Evolutionary conservation across 1,284 basidiomycete genomes (phyloP), one percentile per base, ranked within the genome.

Genomic region (Malassezia obtusa): DNA sequence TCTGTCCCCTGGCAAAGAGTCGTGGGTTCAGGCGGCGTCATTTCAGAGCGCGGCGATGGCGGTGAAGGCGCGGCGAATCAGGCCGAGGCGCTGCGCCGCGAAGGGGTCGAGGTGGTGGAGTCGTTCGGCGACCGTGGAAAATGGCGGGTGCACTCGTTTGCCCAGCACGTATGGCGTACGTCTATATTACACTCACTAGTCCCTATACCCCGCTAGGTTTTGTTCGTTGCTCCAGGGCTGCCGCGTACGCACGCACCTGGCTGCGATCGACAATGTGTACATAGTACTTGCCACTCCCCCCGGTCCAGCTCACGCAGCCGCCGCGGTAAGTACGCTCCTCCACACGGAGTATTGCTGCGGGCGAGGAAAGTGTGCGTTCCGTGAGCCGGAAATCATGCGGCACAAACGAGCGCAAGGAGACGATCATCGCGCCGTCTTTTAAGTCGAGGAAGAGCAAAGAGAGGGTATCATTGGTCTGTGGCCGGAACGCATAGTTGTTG

Each of bases 371-470:
- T 32, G 71, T 64, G 73, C 55, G 67, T 63, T 65, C 77, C 49
- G 76, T 79, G 58, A 80, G 68, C 40, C 78, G 71, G 59, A 79
- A 79, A 31, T 77, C 76, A 21, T 76, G 74, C 3, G 76, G 74
- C 19, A 79, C 76, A 59, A 80, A 80, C 4, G 79, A 78, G 52
- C 80, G 79, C 21, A 81, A 66, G 17, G 76, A 77, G 51, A 81
- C 76, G 36, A 81, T 77, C 45, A 71, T 74, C 1, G 78, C 76
- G 9, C 77, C 76, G 25, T 80, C 77, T 58, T 77, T 78, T 30
- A 81, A 68, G 45, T 81, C 80, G 25, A 81, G 72, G 65, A 81
- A 81, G 39, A 79, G 69, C 26, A 79, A 67, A 4, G 77, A 77
- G 14, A 81, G 74, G 22, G 76, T 74, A 30, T 78, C 76, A 65